These are phyloP conservation scores for Pichia sp. DNA, from an alignment of 1,139 yeast genomes.

Conservation along the genomic window DNA sequence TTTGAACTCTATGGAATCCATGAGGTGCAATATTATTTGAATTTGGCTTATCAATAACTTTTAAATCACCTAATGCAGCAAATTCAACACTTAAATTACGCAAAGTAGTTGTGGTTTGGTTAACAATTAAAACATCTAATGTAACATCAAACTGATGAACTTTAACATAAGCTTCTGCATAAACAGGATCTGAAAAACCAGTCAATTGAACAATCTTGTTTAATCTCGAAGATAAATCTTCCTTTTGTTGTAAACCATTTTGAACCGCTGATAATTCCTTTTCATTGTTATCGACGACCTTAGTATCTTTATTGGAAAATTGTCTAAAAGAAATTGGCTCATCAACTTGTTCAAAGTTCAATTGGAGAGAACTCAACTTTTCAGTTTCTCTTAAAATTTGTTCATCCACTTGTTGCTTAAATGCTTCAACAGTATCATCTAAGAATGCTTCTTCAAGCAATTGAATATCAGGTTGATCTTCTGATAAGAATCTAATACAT, in stretches of 20 bases:
- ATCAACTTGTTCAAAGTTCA: constrained; percentile 76
- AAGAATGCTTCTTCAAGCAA: constrained; percentile 68
- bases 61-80: constrained; percentile 93
- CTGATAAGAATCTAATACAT: constrained; percentile 72
- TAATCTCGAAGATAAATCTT: constrained; percentile 67
- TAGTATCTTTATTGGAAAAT: constrained; percentile 48
- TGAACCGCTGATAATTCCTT: constrained; percentile 42
- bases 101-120: constrained; percentile 87
- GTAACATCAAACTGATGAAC: constrained; percentile 95
- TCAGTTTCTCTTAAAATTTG: constrained; percentile 54
- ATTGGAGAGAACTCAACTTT: constrained; percentile 54
- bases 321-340: constrained; percentile 81
- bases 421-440: constrained; percentile 83
- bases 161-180: constrained; percentile 93
- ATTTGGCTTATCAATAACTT: constrained; percentile 88
- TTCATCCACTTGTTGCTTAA: constrained; percentile 42
- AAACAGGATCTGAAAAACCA: constrained; percentile 96
- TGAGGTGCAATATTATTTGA: constrained; percentile 95
- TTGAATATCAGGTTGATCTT: constrained; percentile 39
- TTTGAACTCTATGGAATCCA: constrained; percentile 85
- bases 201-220: constrained; percentile 88
- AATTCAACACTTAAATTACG: constrained; percentile 91
- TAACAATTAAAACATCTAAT: constrained; percentile 86
- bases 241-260: constrained; percentile 43
- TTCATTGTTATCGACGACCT: constrained; percentile 37